Evolutionary conservation across 2,329 filamentous ascomycete genomes (phyloP).

Genomic region (Talaromyces amestolkiae): DNA sequence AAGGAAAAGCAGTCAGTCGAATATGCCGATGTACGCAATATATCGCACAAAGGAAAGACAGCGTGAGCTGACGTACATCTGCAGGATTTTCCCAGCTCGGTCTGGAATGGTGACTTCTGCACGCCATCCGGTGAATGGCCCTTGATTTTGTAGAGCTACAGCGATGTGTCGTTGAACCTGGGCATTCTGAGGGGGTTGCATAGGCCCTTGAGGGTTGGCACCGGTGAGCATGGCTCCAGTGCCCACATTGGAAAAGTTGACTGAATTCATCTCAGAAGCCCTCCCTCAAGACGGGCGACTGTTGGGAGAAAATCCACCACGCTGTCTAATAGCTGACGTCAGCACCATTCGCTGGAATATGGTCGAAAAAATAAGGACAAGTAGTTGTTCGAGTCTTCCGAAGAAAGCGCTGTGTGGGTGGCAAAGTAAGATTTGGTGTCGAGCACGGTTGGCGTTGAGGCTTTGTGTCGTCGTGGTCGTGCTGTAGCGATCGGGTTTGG

Average conservation of each 20-base stretch:
- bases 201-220: slow-evolving; percentile 32
- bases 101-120: slow-evolving; percentile 40
- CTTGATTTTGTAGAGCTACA: slow-evolving; percentile 41
- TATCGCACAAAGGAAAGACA: slow-evolving; percentile 1
- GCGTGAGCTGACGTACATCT: slow-evolving; percentile 38
- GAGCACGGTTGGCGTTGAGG: slow-evolving; percentile 20
- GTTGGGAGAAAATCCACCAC: slow-evolving; percentile 34
- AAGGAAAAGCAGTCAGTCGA: neutral
- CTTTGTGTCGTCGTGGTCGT: slow-evolving; percentile 8
- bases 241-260: slow-evolving; percentile 38
- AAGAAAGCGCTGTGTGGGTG: slow-evolving; percentile 15
- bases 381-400: slow-evolving; percentile 15
- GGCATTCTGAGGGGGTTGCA: slow-evolving; percentile 37
- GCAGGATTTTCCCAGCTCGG: slow-evolving; percentile 43
- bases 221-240: slow-evolving; percentile 33
- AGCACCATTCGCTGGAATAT: slow-evolving; percentile 34
- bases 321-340: slow-evolving; percentile 29
- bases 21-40: neutral
- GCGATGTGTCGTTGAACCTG: slow-evolving; percentile 41
- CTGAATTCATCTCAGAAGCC: slow-evolving; percentile 45
- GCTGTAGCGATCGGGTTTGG: slow-evolving; percentile 20
- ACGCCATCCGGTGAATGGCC: slow-evolving; percentile 47
- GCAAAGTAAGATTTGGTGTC: neutral
- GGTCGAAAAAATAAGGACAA: neutral
- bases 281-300: slow-evolving; percentile 36